Evolutionary conservation across 352 stramenopile genomes (phyloP), one percentile per base, ranked within the genome.

Genomic region (Pythium rishiriense): DNA sequence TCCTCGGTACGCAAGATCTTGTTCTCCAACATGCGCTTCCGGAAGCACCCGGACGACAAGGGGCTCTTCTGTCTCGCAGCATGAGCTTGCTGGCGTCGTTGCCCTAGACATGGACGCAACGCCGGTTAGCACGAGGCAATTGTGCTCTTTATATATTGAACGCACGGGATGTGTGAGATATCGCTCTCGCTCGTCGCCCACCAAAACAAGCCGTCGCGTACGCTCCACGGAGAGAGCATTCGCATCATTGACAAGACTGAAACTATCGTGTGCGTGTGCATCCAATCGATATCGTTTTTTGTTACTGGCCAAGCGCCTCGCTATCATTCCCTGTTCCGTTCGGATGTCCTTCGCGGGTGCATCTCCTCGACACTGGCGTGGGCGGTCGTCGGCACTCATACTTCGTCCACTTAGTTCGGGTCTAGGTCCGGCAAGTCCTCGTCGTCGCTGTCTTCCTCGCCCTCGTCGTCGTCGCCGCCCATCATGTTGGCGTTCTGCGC

Each of bases 1-100:
- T 94, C 85, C 14, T 94, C 85, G 2, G 87, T 96, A 46, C 85
- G 87, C 67, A 96, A 96, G 75, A 96, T 96, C 50, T 70, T 96
- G 29, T 94, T 94, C 62, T 93, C 82, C 26, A 94, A 96, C 69
- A 75, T 88, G 43, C 85, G 87, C 42, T 96, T 96, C 69, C 79
- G 76, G 43, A 91, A 92, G 66, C 72, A 93, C 57, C 76, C 86
- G 10, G 64, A 78, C 41, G 71, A 78, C 70, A 93, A 95, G 64
- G 78, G 83, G 22, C 54, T 90, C 54, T 90, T 93, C 55, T 91
- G 81, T 25, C 69, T 93, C 50, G 80, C 85, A 21, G 74, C 73
- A 26, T 89, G 55, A 88, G n/a, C n/a, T 21, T 14, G 4, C 8
- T 7, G 33, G 29, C 12, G 6, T 6, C 15, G 24, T 14, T 48